Evolutionary conservation across 805 yeast genomes (phyloP).

Genomic region (Metschnikowia baotianmanensis): DNA sequence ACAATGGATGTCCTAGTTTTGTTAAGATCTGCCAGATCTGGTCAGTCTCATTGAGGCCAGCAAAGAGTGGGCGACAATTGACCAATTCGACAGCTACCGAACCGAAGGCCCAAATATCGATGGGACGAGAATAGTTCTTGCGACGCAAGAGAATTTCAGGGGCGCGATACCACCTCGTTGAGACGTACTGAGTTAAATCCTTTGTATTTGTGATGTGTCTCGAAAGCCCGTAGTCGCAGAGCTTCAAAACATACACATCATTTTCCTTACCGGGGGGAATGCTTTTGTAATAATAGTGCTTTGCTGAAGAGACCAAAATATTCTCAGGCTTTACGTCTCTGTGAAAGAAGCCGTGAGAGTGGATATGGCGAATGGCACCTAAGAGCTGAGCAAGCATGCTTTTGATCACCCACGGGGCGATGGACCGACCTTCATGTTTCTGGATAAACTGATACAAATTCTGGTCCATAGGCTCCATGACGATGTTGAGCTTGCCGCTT

Average conservation of each 20-base stretch:
- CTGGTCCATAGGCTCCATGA: slow-evolving; percentile 87
- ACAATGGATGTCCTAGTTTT: slow-evolving; percentile 70
- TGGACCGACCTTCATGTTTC: slow-evolving; percentile 50
- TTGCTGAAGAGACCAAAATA: slow-evolving; percentile 64
- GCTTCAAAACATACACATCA: slow-evolving; percentile 59
- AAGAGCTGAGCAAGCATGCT: slow-evolving; percentile 71
- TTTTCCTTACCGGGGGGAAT: slow-evolving; percentile 40
- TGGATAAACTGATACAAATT: slow-evolving; percentile 76
- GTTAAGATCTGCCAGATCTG: slow-evolving; percentile 69
- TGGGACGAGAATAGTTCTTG: slow-evolving; percentile 60
- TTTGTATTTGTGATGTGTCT: slow-evolving; percentile 52
- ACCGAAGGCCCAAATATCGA: slow-evolving; percentile 88
- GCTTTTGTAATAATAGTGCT: slow-evolving; percentile 48
- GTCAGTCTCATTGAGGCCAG: slow-evolving; percentile 77
- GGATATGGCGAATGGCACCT: slow-evolving; percentile 81
- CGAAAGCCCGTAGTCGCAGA: slow-evolving; percentile 81
- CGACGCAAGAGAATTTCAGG: slow-evolving; percentile 76
- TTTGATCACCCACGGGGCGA: slow-evolving; percentile 58
- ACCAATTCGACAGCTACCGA: slow-evolving; percentile 73
- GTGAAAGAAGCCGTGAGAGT: slow-evolving; percentile 64
- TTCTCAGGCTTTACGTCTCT: slow-evolving; percentile 95
- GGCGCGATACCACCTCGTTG: slow-evolving; percentile 84
- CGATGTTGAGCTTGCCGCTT: slow-evolving; percentile 64
- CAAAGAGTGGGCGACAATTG: slow-evolving; percentile 73
- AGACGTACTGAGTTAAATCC: slow-evolving; percentile 71